Percentiles rank a stretch among this genome's conserved stretches.
phyloP scores from a whole-genome alignment of 768 basidiomycete genomes.

The Lentinula sp. region DNA sequence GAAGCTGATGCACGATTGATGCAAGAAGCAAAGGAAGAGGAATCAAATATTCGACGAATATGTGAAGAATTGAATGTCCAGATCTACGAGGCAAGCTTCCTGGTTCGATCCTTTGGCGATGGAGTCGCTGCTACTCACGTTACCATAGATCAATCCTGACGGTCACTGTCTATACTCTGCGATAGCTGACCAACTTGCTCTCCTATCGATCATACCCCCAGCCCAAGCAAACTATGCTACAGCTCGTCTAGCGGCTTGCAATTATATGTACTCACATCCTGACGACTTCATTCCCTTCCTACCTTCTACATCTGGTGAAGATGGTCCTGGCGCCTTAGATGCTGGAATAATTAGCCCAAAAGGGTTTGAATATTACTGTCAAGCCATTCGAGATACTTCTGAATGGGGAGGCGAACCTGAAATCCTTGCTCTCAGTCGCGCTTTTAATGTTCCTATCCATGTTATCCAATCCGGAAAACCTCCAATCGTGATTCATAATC shows the following conservation, averaged over 20 bases:
- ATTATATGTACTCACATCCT: slow-evolving; percentile 75
- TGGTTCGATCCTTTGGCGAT: background rate
- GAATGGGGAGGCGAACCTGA: slow-evolving; percentile 98
- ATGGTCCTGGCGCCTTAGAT: slow-evolving; percentile 54
- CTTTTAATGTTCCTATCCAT: slow-evolving; percentile 81
- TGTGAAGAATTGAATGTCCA: slow-evolving; percentile 64
- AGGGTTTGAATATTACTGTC: slow-evolving; percentile 73
- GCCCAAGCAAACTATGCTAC: slow-evolving; percentile 52
- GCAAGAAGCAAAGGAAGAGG: slow-evolving; percentile 64
- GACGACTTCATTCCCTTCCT: slow-evolving; percentile 94
- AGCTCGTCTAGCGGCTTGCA: slow-evolving; percentile 65
- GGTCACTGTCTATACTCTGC: slow-evolving; percentile 96
- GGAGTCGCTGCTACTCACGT: background rate
- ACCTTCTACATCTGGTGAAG: slow-evolving; percentile 67
- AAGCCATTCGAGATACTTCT: slow-evolving; percentile 72
- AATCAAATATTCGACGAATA: slow-evolving; percentile 52
- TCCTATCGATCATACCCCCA: slow-evolving; percentile 62
- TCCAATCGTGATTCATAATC: slow-evolving; percentile 77
- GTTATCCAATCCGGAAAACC: slow-evolving; percentile 84
- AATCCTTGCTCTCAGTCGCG: slow-evolving; percentile 81
- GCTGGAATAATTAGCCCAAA: slow-evolving; percentile 65
- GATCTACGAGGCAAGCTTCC: slow-evolving; percentile 51
- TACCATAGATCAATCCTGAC: slow-evolving; percentile 80
- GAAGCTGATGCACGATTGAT: slow-evolving; percentile 55
- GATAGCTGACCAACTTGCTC: slow-evolving; percentile 81